Percentiles rank a stretch among this genome's conserved stretches.
These are phyloP conservation scores for Aspergillus sp. DNA, from an alignment of 2,329 filamentous ascomycete species.

Conservation along the genomic window DNA sequence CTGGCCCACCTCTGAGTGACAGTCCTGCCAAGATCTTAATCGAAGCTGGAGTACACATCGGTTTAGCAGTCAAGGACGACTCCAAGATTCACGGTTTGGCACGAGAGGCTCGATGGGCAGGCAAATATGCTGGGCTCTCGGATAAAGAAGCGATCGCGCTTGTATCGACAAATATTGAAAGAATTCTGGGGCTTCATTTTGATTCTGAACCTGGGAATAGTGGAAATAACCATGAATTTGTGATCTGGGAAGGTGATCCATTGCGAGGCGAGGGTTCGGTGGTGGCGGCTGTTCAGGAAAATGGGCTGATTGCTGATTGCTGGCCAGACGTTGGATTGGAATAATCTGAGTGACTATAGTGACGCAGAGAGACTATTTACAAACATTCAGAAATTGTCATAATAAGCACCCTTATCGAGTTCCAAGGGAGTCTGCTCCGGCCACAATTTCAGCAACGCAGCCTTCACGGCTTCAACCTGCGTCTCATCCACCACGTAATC, in stretches of 20 bases:
- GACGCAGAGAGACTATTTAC: too few species aligned
- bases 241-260: constrained; percentile 14
- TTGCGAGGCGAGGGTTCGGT: constrained; percentile 9
- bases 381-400: not conserved
- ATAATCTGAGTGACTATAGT: too few species aligned
- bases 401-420: constrained; percentile 21
- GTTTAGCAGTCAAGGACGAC: constrained; percentile 35
- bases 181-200: not conserved
- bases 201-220: too few species aligned
- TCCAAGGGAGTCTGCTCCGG: constrained; percentile 15
- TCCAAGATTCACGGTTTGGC: constrained; percentile 6
- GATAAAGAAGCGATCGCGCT: constrained; percentile 7
- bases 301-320: not conserved
- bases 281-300: constrained; percentile 3
- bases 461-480: constrained; percentile 16
- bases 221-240: not conserved
- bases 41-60: constrained; percentile 21
- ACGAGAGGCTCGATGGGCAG: constrained; percentile 7
- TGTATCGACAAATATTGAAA: constrained; percentile 7
- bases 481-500: not conserved
- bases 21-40: constrained; percentile 18
- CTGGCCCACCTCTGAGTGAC: constrained; percentile 45
- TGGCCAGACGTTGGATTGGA: not conserved
- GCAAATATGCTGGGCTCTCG: constrained; percentile 3
- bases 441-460: constrained; percentile 17